Percentiles rank a stretch among this genome's conserved stretches.
phyloP scores from a whole-genome alignment of 768 basidiomycete species.

The Cystofilobasidium capitatum region DNA sequence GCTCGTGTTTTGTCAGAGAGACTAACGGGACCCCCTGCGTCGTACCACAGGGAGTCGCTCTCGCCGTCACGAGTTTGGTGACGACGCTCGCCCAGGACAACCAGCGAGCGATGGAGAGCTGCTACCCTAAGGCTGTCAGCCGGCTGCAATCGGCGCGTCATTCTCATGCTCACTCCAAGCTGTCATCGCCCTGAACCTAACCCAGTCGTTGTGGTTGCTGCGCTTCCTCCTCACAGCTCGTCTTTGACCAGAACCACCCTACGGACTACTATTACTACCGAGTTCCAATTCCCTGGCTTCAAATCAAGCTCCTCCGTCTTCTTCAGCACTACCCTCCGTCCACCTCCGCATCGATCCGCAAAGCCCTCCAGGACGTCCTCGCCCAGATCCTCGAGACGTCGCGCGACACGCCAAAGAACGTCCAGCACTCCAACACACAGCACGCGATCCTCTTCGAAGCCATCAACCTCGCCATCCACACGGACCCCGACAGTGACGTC shows the following conservation, averaged over 20 bases:
- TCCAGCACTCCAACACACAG: constrained; percentile 98
- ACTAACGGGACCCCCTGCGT: neutral
- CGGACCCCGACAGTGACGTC: constrained; percentile 80
- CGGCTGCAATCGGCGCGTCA: constrained; percentile 62
- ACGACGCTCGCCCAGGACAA: constrained; percentile 92
- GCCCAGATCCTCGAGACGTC: constrained; percentile 79
- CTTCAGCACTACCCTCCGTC: constrained; percentile 94
- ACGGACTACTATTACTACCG: constrained; percentile 83
- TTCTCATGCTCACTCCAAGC: neutral
- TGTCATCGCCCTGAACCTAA: neutral
- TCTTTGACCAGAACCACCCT: constrained; percentile 81
- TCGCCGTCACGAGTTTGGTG: constrained; percentile 85
- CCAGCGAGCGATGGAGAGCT: constrained; percentile 78
- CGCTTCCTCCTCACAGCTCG: constrained; percentile 49
- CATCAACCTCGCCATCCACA: constrained; percentile 88
- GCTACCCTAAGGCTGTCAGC: constrained; percentile 90
- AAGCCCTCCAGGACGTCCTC: constrained; percentile 68
- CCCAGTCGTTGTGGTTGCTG: neutral
- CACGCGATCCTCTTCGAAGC: constrained; percentile 98
- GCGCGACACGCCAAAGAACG: constrained; percentile 81
- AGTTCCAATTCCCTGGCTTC: constrained; percentile 51
- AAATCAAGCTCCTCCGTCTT: constrained; percentile 85
- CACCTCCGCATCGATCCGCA: constrained; percentile 56
- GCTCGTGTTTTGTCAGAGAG: neutral
- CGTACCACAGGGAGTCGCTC: constrained; percentile 66